A percentile compares a stretch with the other conserved stretches of the same genome.
Conservation (phyloP, 495 filamentous ascomycete species). For the Chaetomium tenue region DNA sequence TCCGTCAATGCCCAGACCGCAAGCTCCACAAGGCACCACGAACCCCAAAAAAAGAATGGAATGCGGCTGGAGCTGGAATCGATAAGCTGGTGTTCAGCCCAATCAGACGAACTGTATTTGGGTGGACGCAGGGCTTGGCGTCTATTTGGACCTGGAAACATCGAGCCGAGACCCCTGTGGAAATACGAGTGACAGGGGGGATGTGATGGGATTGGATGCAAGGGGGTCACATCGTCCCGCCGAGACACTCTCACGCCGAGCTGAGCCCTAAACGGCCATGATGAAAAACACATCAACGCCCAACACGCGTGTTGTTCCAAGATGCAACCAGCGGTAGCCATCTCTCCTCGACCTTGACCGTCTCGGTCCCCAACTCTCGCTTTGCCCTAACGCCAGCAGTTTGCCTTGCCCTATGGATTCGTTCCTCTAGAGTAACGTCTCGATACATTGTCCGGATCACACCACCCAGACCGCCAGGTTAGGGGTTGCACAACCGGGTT, state of each 20-base stretch:
- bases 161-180: conserved; percentile 10
- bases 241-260: conserved; percentile 2
- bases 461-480: not conserved
- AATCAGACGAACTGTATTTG: conserved; percentile 7
- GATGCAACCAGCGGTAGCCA: not conserved
- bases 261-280: not conserved
- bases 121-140: not conserved
- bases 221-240: conserved; percentile 13
- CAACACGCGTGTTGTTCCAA: not conserved
- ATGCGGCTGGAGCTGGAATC: conserved; percentile 18
- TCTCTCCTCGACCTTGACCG: conserved; percentile 7
- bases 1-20: not conserved
- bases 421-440: not conserved
- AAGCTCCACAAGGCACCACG: conserved; percentile 2
- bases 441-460: not conserved
- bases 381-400: not conserved
- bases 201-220: not conserved
- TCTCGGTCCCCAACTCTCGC: conserved; percentile 13
- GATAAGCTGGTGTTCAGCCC: conserved; percentile 4
- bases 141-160: not conserved
- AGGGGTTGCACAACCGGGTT: not conserved
- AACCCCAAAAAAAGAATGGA: not conserved
- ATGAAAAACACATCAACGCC: conserved; percentile 15
- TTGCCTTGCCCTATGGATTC: not conserved
- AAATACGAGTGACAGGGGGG: conserved; percentile 11